Conservation (phyloP, 2,329 filamentous ascomycete genomes). For the Aspergillus phoenicis region DNA sequence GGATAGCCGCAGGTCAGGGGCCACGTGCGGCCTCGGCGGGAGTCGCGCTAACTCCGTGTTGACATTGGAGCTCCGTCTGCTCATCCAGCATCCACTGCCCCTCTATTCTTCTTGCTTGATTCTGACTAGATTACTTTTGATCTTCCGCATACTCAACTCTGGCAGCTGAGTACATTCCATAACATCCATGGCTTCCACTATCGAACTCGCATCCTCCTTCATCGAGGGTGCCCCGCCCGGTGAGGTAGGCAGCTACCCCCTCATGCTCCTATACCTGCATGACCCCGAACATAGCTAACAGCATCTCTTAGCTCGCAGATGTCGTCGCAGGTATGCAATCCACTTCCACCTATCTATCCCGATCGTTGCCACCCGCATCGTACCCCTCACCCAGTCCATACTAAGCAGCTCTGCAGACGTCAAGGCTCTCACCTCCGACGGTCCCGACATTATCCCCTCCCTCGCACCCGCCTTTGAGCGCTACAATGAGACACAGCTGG, state of each 20-base stretch:
- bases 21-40: not conserved
- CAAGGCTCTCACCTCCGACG: constrained; percentile 76
- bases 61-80: not conserved
- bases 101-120: not conserved
- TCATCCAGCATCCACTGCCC: not conserved
- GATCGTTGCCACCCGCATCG: constrained; percentile 6
- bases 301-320: constrained; percentile 69
- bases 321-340: constrained; percentile 73
- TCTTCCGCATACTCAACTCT: not conserved
- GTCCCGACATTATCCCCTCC: constrained; percentile 67
- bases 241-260: constrained; percentile 65
- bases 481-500: constrained; percentile 95
- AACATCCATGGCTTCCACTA: constrained; percentile 45
- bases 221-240: constrained; percentile 92
- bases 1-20: not conserved
- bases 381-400: constrained; percentile 10
- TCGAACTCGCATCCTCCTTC: constrained; percentile 76
- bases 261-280: constrained; percentile 5
- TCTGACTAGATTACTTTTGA: not conserved
- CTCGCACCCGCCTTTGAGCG: constrained; percentile 83
- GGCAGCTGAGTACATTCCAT: not conserved
- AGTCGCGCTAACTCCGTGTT: not conserved
- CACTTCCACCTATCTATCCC: constrained; percentile 9
- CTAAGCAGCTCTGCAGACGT: constrained; percentile 65
- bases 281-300: constrained; percentile 18